These are phyloP conservation scores for Polygonum aviculare DNA, from an alignment of 148 eudicot species.

Conservation along the genomic window DNA sequence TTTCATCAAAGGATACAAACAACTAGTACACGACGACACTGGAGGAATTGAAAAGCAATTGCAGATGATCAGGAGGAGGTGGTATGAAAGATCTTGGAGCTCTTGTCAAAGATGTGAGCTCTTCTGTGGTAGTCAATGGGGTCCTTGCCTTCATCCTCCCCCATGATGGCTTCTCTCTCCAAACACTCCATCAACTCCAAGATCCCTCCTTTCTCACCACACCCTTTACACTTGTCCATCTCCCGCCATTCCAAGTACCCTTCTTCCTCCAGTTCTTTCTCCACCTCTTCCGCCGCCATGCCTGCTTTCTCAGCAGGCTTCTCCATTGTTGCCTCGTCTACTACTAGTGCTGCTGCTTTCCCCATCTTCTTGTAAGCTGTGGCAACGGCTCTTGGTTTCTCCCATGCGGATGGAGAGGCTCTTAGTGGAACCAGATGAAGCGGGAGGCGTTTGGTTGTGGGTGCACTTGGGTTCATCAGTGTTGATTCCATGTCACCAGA, in stretches of 20 bases:
- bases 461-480: neutral
- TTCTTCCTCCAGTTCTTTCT: slow-evolving; percentile 26
- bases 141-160: slow-evolving; percentile 54
- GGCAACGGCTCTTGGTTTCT: neutral
- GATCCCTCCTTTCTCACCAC: slow-evolving; percentile 21
- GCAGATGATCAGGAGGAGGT: neutral
- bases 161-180: slow-evolving; percentile 80
- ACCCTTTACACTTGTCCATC: slow-evolving; percentile 19
- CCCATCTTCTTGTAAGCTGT: neutral
- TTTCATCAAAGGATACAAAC: too few relatives aligned
- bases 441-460: neutral
- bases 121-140: slow-evolving; percentile 60
- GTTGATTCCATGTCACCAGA: neutral
- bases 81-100: slow-evolving; percentile 43
- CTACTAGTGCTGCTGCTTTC: neutral
- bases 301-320: neutral
- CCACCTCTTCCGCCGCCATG: slow-evolving; percentile 11
- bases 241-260: slow-evolving; percentile 26
- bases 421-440: neutral
- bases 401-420: neutral
- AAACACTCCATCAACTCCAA: slow-evolving; percentile 65
- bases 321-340: neutral
- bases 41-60: neutral
- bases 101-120: slow-evolving; percentile 59
- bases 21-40: too few relatives aligned